These are phyloP conservation scores for Chaetomium sp. DNA, from an alignment of 2,329 filamentous ascomycete genomes.

Conservation along the genomic window DNA sequence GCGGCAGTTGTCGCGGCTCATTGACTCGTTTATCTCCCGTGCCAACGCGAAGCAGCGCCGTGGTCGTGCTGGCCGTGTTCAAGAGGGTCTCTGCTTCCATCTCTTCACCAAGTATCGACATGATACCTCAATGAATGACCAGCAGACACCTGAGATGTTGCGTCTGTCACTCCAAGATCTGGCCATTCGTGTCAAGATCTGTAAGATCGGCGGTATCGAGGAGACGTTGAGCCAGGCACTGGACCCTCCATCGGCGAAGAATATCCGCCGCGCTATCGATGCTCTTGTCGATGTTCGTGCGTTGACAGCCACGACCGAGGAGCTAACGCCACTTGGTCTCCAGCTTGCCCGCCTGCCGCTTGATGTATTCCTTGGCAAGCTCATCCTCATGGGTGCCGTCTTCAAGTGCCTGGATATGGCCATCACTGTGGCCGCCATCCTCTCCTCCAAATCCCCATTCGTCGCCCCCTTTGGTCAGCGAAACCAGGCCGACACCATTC, in stretches of 20 bases:
- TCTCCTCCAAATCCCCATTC: constrained; percentile 95
- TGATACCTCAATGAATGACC: constrained; percentile 81
- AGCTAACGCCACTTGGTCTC: constrained; percentile 80
- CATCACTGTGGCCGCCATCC: constrained; percentile 86
- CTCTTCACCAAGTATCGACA: constrained; percentile 90
- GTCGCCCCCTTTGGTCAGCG: constrained; percentile 82
- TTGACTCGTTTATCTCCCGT: constrained; percentile 92
- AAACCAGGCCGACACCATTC: constrained; percentile 77
- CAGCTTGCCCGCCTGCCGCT: constrained; percentile 87
- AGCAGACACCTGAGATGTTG: constrained; percentile 96
- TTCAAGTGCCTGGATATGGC: constrained; percentile 92
- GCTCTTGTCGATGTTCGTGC: constrained; percentile 92
- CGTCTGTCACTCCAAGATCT: constrained; percentile 91
- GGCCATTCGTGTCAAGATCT: constrained; percentile 95
- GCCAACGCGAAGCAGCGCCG: constrained; percentile 95
- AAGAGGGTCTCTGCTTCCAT: constrained; percentile 93
- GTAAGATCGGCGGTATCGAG: constrained; percentile 91
- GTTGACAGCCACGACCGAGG: constrained; percentile 73
- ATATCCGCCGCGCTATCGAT: constrained; percentile 90
- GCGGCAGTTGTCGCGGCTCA: constrained; percentile 83
- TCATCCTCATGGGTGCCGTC: constrained; percentile 81
- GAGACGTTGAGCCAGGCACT: constrained; percentile 84
- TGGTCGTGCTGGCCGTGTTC: constrained; percentile 91
- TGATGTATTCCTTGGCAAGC: constrained; percentile 92
- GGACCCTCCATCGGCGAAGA: constrained; percentile 87